Evolutionary conservation across 1,284 basidiomycete genomes (phyloP), one percentile per base, ranked within the genome.

Genomic region (Malassezia furfur): DNA sequence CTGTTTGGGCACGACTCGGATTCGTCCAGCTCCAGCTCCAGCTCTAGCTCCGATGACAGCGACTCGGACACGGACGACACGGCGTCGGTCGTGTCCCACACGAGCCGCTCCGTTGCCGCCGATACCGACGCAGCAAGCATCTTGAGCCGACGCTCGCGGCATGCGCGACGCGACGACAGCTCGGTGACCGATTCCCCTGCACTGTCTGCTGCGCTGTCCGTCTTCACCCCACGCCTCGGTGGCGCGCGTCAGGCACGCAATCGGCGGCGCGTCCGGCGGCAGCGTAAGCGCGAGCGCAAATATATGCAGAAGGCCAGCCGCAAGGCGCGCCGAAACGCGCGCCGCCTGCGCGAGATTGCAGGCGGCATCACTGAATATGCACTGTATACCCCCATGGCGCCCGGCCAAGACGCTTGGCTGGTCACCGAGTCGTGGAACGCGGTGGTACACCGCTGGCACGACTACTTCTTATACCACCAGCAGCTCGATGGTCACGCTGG

Each of bases 361-460:
- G 72, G 72, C 10, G 72, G 72, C 21, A 52, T 72, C 17, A 74
- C 72, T 5, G 64, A 71, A 48, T 74, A 68, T 31, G 68, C 65
- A 21, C 58, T 74, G 17, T 73, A 68, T 53, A 67, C 68, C 2
- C 66, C 70, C 2, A 62, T 66, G 44, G 54, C 57, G 63, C 9
- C 50, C 52, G 17, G 59, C 55, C 25, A 59, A 49, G 40, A 64
- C 50, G 19, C 57, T 60, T 58, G 52, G 47, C 17, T 67, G 57
- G 10, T 55, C 43, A 6, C 54, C 4, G 50, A 52, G 25, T 52
- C 52, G 11, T 72, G 68, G 63, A 46, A 51, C 9, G 51, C 61
- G 6, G 59, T 70, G 36, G 60, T 57, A 39, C 57, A 63, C 4
- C 67, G 66, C 32, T 53, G 73, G 30, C 62, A 70, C 43, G 61